Conservation (phyloP, 2,329 filamentous ascomycete species). For the Ciborinia camelliae region DNA sequence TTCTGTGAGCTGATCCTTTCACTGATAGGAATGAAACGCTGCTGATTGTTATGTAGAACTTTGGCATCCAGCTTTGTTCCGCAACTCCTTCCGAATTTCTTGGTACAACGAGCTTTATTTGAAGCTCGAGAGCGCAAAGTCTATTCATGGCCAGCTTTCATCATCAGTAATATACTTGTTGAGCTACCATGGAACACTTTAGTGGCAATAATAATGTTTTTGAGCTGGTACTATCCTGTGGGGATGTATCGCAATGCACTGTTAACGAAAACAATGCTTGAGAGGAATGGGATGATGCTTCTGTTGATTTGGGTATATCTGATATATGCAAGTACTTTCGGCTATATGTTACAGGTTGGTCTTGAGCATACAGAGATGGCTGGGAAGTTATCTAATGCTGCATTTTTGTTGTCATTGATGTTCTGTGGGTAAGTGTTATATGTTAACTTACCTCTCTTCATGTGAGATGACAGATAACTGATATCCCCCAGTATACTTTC, state of each 20-base stretch:
- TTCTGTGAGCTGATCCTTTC: constrained; percentile 42
- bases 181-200: constrained; percentile 79
- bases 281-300: constrained; percentile 77
- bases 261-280: constrained; percentile 55
- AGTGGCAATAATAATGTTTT: constrained; percentile 72
- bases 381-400: constrained; percentile 70
- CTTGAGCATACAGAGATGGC: constrained; percentile 72
- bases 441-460: background rate
- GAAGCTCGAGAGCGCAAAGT: constrained; percentile 72
- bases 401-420: constrained; percentile 69
- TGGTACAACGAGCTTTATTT: constrained; percentile 53
- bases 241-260: constrained; percentile 70
- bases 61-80: constrained; percentile 73
- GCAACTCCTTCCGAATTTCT: constrained; percentile 70
- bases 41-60: constrained; percentile 40
- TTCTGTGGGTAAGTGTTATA: constrained; percentile 51
- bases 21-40: background rate
- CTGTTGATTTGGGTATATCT: constrained; percentile 72
- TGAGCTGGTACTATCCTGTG: constrained; percentile 83
- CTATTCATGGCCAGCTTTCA: constrained; percentile 66
- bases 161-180: constrained; percentile 72
- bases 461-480: background rate
- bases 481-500: constrained; percentile 60
- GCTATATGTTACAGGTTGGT: constrained; percentile 71
- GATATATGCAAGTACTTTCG: constrained; percentile 78